These are phyloP conservation scores for Mycosarcoma mackinlayi DNA, from an alignment of 1,284 basidiomycete species.

Conservation along the genomic window DNA sequence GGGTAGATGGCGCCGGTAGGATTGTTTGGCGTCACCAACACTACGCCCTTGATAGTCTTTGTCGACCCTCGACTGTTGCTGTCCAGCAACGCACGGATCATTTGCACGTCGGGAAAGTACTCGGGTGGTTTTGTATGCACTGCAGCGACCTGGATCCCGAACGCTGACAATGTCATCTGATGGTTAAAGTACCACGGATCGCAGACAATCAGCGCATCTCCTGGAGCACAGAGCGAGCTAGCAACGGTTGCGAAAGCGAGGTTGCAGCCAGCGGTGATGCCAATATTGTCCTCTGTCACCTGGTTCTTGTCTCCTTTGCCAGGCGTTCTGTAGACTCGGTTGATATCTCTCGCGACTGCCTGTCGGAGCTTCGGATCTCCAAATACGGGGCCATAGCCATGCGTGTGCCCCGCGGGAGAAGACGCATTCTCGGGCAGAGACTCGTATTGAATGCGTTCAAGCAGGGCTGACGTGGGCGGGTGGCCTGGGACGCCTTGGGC, in stretches of 20 bases:
- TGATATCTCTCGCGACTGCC: slow-evolving; percentile 77
- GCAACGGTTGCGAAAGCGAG: slow-evolving; percentile 77
- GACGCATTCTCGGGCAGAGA: slow-evolving; percentile 18
- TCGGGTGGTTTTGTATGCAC: slow-evolving; percentile 73
- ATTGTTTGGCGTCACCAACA: slow-evolving; percentile 71
- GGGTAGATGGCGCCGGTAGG: slow-evolving; percentile 81
- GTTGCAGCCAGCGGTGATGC: slow-evolving; percentile 77
- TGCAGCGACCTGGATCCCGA: slow-evolving; percentile 72
- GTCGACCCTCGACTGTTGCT: slow-evolving; percentile 69
- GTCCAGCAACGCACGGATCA: slow-evolving; percentile 73
- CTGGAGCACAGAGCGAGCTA: slow-evolving; percentile 77
- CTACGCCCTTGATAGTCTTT: slow-evolving; percentile 75
- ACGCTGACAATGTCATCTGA: slow-evolving; percentile 74
- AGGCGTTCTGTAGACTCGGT: slow-evolving; percentile 73
- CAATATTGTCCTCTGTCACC: slow-evolving; percentile 48
- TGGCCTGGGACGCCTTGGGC: slow-evolving; percentile 61
- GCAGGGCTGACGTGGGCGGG: slow-evolving; percentile 36
- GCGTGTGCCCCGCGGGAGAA: slow-evolving; percentile 48
- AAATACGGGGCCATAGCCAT: slow-evolving; percentile 77
- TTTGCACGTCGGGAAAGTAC: slow-evolving; percentile 75
- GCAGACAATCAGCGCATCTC: slow-evolving; percentile 82
- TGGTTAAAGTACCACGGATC: slow-evolving; percentile 73
- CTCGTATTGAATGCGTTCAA: slow-evolving; percentile 41
- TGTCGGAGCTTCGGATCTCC: slow-evolving; percentile 76
- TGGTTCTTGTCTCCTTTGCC: slow-evolving; percentile 69